Percentiles rank a stretch among this genome's conserved stretches.
These are phyloP conservation scores for Fusarium sp. DNA, from an alignment of 2,329 filamentous ascomycete species.

Conservation along the genomic window DNA sequence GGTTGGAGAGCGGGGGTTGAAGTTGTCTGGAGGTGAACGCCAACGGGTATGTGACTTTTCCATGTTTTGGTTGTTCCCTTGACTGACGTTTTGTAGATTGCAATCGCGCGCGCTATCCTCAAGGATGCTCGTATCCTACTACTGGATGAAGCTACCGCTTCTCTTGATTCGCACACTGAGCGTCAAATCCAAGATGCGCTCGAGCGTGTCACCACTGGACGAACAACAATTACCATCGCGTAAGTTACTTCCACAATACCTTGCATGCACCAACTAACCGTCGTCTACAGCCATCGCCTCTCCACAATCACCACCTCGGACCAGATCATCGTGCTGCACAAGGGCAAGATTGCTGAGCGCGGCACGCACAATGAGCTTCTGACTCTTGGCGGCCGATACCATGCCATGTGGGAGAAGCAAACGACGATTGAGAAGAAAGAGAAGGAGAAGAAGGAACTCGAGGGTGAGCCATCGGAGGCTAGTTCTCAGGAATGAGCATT, in stretches of 20 bases:
- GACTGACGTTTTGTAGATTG: slow-evolving; percentile 52
- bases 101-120: slow-evolving; percentile 74
- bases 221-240: slow-evolving; percentile 67
- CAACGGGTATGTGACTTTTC: slow-evolving; percentile 59
- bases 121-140: slow-evolving; percentile 78
- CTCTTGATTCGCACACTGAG: slow-evolving; percentile 73
- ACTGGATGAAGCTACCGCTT: slow-evolving; percentile 78
- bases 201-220: slow-evolving; percentile 59
- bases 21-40: slow-evolving; percentile 70
- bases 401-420: slow-evolving; percentile 67
- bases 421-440: slow-evolving; percentile 57
- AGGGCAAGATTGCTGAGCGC: slow-evolving; percentile 63
- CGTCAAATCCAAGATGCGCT: slow-evolving; percentile 68
- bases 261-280: slow-evolving; percentile 2
- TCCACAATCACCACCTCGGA: slow-evolving; percentile 69
- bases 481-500: slow-evolving; percentile 12
- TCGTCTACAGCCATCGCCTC: slow-evolving; percentile 61
- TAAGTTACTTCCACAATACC: slow-evolving; percentile 39
- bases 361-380: slow-evolving; percentile 64
- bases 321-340: slow-evolving; percentile 66
- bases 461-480: slow-evolving; percentile 29
- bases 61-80: accelerated
- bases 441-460: slow-evolving; percentile 48
- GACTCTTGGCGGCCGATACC: slow-evolving; percentile 60
- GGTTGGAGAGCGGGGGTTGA: slow-evolving; percentile 66